Base-by-base conservation (phyloP, 1,284 basidiomycete species). In the Dichomitus squalens region DNA sequence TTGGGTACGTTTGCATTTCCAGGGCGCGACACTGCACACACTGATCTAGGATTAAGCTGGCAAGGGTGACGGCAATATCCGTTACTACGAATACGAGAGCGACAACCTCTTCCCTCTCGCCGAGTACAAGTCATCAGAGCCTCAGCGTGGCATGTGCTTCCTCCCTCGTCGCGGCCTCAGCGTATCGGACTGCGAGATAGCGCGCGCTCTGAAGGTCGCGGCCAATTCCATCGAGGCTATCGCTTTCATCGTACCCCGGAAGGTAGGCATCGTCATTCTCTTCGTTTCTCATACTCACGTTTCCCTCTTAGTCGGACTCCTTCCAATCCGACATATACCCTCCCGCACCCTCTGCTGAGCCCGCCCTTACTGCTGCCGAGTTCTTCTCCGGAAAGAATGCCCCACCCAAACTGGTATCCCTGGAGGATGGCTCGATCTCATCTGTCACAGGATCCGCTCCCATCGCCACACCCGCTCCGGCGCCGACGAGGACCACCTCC, bases 251-350 rank as follows among this genome's bases (percentile, higher is more conserved):
- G 95, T 98, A 18, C 96, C 96, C 11, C 86, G 96, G 64, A 95
- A 92, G 74, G 92, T 89, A 60, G 55, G 77, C 52, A 29, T 5
- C 35, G 16, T 18, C n/a, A n/a, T 27, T 29, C n/a, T 18, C 48
- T 25, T 16, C 34, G 5, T 18, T 20, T 34, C 6, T 6, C 27
- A n/a, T 35, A 35, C 23, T 20, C 23, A 18, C 14, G 16, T 39
- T 20, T 39, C 12, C 35, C 20, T 3, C 35, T 18, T 68, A 92
- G 88, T 81, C 91, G 25, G 93, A 95, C 58, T 83, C 86, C 4
- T 96, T 95, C 87, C 93, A 93, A 75, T 88, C 92, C 12, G 94
- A 96, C 74, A 96, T 99, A 70, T 98, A 87, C 83, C 96, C 96
- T 1, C 91, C 92, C 16, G 96, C 94, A 1, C 87, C 88, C 0